Evolutionary conservation across 768 basidiomycete species (phyloP), one percentile per base, ranked within the genome.

Genomic region (Agaricus bisporus): DNA sequence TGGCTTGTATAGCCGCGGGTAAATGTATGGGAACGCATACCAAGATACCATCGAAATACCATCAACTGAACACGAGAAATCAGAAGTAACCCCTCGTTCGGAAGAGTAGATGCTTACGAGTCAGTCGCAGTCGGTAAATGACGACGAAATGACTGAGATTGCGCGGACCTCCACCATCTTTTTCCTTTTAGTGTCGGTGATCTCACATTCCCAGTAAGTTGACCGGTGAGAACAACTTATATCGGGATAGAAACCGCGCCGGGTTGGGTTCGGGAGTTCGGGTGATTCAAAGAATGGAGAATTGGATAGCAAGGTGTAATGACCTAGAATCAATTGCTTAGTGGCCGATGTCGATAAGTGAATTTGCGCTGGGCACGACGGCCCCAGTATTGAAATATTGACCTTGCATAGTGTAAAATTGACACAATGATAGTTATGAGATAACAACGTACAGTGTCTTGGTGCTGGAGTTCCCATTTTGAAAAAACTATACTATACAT

Each of bases 221-320:
- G 76, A 9, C 70, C 64, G 18, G 76, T 60, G 29, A 80, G 68
- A 51, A 79, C 55, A 20, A 58, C 39, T 45, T 61, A 60, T 22
- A 68, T 68, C 37, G 64, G 11, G 35, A 65, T 12, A 60, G 68
- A 70, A 68, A 7, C n/a, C n/a, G 61, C 60, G 1, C 67, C 67
- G 69, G 12, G 11, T 37, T 45, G 11, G 35, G 44, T 10, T 37
- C 36, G n/a, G 39, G 25, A 8, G 14, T 46, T 15, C 74, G 73
- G 46, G 75, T 74, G 59, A 81, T 70, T 32, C 80, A 75, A 49
- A 80, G 73, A 54, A 82, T 71, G 10, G 78, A 79, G 64, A 77
- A 78, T 2, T 45, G 28, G 22, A 46, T 53, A 3, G 51, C 44
- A 18, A 53, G 43, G 11, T 44, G 43, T 8, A 44, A 43, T 4